These are phyloP conservation scores for Collybia mongolica DNA, from an alignment of 768 basidiomycete species.

Conservation along the genomic window DNA sequence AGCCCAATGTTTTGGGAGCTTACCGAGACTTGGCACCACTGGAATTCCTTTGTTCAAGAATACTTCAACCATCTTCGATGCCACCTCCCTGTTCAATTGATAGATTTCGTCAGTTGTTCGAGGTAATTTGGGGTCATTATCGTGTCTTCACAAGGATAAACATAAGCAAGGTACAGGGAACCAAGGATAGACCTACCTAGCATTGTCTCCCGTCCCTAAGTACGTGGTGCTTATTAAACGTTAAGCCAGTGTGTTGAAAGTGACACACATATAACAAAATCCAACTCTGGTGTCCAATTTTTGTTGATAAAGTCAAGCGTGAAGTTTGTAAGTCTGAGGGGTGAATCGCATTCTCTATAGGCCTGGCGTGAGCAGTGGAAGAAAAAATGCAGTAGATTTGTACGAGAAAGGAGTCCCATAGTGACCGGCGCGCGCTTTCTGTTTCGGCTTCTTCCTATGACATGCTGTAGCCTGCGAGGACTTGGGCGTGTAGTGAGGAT, in stretches of 20 bases:
- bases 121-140: constrained; percentile 80
- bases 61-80: constrained; percentile 67
- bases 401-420: constrained; percentile 73
- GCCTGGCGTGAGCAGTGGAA: neutral
- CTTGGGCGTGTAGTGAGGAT: constrained; percentile 56
- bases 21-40: constrained; percentile 79
- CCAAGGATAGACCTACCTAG: constrained; percentile 40
- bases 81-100: constrained; percentile 65
- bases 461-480: constrained; percentile 63
- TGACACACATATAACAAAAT: constrained; percentile 82
- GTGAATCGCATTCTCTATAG: constrained; percentile 76
- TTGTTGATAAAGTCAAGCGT: constrained; percentile 80
- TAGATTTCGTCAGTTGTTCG: constrained; percentile 82
- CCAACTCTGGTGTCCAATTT: constrained; percentile 81
- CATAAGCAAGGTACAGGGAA: neutral
- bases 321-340: constrained; percentile 72
- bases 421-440: constrained; percentile 52
- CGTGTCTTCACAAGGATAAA: constrained; percentile 54
- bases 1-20: constrained; percentile 12
- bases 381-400: constrained; percentile 20
- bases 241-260: constrained; percentile 6
- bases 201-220: constrained; percentile 77
- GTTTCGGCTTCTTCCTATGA: constrained; percentile 62
- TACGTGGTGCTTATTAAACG: constrained; percentile 1
- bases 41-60: constrained; percentile 72